Evolutionary conservation across 352 stramenopile genomes (phyloP).

Genomic region (Phytophthora vignae): DNA sequence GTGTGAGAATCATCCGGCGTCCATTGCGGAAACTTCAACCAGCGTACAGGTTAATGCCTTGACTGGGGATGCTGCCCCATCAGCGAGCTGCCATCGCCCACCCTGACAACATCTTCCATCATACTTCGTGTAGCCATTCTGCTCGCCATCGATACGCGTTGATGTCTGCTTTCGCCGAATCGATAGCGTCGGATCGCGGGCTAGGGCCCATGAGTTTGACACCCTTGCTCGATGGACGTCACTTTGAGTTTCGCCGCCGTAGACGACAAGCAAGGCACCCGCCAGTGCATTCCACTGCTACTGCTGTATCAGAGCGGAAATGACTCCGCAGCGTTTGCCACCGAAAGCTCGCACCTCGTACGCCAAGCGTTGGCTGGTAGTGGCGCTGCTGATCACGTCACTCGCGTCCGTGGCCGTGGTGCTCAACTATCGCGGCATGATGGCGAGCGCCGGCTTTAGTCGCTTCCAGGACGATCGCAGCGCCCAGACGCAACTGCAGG

Average conservation of each 20-base stretch:
- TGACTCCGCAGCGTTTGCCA: conserved; percentile 10
- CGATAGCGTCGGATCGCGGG: conserved; percentile 29
- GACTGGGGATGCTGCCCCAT: too few species aligned
- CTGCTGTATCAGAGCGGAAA: neutral
- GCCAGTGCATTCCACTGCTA: neutral
- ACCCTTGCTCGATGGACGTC: neutral
- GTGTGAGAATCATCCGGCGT: neutral
- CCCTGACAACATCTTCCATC: neutral
- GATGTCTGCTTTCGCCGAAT: conserved; percentile 19
- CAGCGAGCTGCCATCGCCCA: too few species aligned
- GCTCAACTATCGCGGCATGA: conserved; percentile 48
- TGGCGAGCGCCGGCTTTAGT: conserved; percentile 6
- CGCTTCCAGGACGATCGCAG: neutral
- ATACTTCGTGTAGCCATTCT: neutral
- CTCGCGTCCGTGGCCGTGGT: conserved; percentile 36
- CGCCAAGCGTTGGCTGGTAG: conserved; percentile 24
- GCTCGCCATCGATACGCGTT: neutral
- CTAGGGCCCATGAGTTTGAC: conserved; percentile 19
- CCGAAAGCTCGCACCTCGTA: neutral
- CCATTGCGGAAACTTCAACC: neutral
- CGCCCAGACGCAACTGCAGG: conserved; percentile 10
- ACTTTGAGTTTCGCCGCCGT: conserved; percentile 9
- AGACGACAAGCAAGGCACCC: neutral
- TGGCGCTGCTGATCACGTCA: conserved; percentile 30
- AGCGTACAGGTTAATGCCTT: too few species aligned